Percentiles rank a stretch among this genome's conserved stretches.
These are phyloP conservation scores for Suhomyces sp. DNA, from an alignment of 805 yeast species.

Conservation along the genomic window DNA sequence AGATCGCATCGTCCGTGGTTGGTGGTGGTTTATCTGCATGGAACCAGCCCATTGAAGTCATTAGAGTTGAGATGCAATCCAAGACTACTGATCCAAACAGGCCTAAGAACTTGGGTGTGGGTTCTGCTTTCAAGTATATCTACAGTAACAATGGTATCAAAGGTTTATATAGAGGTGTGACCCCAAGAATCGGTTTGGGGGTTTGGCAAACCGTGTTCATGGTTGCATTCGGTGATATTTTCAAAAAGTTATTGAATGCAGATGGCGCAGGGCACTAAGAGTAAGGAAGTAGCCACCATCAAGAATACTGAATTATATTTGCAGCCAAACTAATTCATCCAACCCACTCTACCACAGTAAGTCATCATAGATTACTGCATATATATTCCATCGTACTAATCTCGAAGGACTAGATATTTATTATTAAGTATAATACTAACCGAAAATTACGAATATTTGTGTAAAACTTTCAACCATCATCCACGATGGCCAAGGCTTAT, in stretches of 20 bases:
- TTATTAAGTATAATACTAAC: too few relatives aligned
- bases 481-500: too few relatives aligned
- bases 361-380: too few relatives aligned
- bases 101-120: slow-evolving; percentile 85
- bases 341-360: too few relatives aligned
- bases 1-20: slow-evolving; percentile 77
- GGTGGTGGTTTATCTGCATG: slow-evolving; percentile 99
- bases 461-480: too few relatives aligned
- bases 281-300: too few relatives aligned
- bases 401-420: too few relatives aligned
- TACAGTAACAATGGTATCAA: slow-evolving; percentile 77
- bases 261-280: slow-evolving; percentile 40
- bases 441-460: too few relatives aligned
- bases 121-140: slow-evolving; percentile 76
- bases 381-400: too few relatives aligned
- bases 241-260: slow-evolving; percentile 42
- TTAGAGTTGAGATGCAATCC: slow-evolving; percentile 97
- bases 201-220: slow-evolving; percentile 98
- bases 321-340: too few relatives aligned
- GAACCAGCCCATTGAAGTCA: slow-evolving; percentile 99
- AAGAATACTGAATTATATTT: too few relatives aligned
- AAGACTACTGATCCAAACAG: slow-evolving; percentile 92
- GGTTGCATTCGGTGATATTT: slow-evolving; percentile 96
- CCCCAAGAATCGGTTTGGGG: slow-evolving; percentile 95
- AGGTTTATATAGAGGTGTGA: slow-evolving; percentile 94